These are phyloP conservation scores for Coniochaeta ligniaria DNA, from an alignment of 2,329 filamentous ascomycete species.

Conservation along the genomic window DNA sequence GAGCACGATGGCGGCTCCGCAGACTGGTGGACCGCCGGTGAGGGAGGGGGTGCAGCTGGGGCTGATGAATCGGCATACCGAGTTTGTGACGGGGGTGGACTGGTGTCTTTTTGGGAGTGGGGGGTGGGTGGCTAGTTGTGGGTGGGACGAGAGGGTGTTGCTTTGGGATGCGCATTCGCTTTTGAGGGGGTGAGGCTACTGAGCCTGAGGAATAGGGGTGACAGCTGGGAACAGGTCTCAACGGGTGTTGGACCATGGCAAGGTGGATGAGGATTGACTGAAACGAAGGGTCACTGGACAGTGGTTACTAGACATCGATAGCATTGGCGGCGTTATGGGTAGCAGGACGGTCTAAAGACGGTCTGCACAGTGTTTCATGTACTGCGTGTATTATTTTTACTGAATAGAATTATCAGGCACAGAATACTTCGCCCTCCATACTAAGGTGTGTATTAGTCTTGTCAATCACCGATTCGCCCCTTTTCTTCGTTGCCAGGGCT, in stretches of 20 bases:
- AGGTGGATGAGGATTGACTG: neutral
- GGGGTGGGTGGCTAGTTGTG: slow-evolving; percentile 90
- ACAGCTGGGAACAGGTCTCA: too few relatives aligned
- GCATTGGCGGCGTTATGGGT: neutral
- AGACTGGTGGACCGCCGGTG: slow-evolving; percentile 20
- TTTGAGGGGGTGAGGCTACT: neutral
- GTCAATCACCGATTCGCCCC: neutral
- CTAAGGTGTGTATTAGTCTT: neutral
- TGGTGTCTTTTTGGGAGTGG: slow-evolving; percentile 96
- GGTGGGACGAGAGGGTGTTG: slow-evolving; percentile 87
- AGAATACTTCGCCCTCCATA: neutral
- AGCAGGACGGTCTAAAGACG: too few relatives aligned
- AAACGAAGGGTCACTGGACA: too few relatives aligned
- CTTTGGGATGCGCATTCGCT: slow-evolving; percentile 78
- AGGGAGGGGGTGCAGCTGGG: slow-evolving; percentile 66
- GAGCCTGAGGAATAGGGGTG: too few relatives aligned
- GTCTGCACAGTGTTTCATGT: neutral
- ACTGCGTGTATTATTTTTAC: neutral
- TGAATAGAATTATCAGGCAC: neutral
- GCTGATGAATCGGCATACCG: slow-evolving; percentile 85
- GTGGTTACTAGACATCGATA: neutral
- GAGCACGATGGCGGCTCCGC: slow-evolving; percentile 26
- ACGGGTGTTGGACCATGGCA: too few relatives aligned
- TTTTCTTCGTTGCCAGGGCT: neutral
- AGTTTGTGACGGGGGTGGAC: slow-evolving; percentile 93